These are phyloP conservation scores for Hypoxylon fuscum DNA, from an alignment of 495 filamentous ascomycete genomes.

Conservation along the genomic window DNA sequence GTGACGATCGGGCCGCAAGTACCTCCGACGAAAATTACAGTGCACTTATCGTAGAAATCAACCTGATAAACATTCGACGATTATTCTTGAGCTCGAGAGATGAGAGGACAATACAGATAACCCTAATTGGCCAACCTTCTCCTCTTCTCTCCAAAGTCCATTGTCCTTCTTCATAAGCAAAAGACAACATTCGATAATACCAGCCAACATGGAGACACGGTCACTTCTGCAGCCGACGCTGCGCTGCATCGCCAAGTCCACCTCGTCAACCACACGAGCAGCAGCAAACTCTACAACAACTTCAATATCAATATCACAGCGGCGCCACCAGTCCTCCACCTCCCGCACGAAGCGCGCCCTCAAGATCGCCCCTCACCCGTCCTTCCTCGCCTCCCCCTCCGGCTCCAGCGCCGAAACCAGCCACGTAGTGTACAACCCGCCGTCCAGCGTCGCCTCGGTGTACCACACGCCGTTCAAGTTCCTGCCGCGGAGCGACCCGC, in stretches of 20 bases:
- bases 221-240: slow-evolving; percentile 39
- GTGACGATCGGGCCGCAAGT: slow-evolving; percentile 18
- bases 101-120: slow-evolving; percentile 8
- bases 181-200: no score
- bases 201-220: slow-evolving; percentile 42
- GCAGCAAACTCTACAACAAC: slow-evolving; percentile 67
- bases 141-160: background rate
- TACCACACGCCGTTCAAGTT: slow-evolving; percentile 91
- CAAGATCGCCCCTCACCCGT: slow-evolving; percentile 75
- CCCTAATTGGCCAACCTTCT: background rate
- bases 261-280: slow-evolving; percentile 64
- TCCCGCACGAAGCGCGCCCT: slow-evolving; percentile 76
- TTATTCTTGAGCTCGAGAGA: slow-evolving; percentile 5
- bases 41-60: no score
- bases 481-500: slow-evolving; percentile 80
- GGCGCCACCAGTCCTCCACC: slow-evolving; percentile 74
- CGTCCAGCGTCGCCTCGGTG: slow-evolving; percentile 80
- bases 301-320: slow-evolving; percentile 65
- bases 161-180: background rate
- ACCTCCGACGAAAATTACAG: slow-evolving; percentile 33
- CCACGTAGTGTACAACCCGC: slow-evolving; percentile 93
- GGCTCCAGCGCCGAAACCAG: slow-evolving; percentile 57
- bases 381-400: slow-evolving; percentile 62
- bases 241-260: slow-evolving; percentile 32
- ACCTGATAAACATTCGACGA: slow-evolving; percentile 13